phyloP scores from a whole-genome alignment of 2,329 filamentous ascomycete species.

The Alternaria consortialis region DNA sequence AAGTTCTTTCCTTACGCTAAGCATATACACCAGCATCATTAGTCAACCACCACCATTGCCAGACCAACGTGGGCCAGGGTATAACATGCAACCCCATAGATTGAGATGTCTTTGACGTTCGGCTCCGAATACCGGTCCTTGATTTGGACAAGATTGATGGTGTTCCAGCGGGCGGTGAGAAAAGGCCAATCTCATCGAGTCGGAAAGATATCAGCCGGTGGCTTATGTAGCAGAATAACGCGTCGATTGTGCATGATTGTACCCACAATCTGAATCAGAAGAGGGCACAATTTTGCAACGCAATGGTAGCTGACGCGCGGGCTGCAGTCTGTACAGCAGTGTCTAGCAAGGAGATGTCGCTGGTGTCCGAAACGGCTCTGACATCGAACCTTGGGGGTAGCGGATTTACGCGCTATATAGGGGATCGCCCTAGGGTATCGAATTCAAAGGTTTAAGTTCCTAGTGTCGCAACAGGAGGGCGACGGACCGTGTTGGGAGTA shows the following conservation, averaged over 20 bases:
- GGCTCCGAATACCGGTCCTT: conserved; percentile 10
- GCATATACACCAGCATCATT: conserved; percentile 3
- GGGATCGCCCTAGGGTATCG: not conserved
- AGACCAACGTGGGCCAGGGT: conserved; percentile 12
- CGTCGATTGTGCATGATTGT: conserved; percentile 10
- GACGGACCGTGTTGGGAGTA: conserved; percentile 1
- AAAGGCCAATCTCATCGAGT: conserved; percentile 1
- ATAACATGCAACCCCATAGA: conserved; percentile 6
- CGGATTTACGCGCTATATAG: conserved; percentile 1
- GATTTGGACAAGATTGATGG: not conserved
- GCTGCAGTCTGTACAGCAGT: not conserved
- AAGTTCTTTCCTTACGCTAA: conserved; percentile 3
- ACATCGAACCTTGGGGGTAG: not conserved
- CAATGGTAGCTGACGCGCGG: not conserved
- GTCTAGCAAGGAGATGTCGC: not conserved
- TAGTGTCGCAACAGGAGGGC: not conserved
- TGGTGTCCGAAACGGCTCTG: not conserved
- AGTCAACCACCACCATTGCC: conserved; percentile 5
- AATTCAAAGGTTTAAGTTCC: not conserved
- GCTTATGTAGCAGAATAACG: conserved; percentile 2
- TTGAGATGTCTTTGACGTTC: conserved; percentile 3
- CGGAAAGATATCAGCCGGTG: conserved; percentile 11
- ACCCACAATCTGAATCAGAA: conserved; percentile 5
- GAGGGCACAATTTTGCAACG: not conserved
- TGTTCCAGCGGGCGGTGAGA: conserved; percentile 5